Evolutionary conservation across 2,329 filamentous ascomycete genomes (phyloP), one percentile per base, ranked within the genome.

Genomic region (Colletotrichum kahawae): DNA sequence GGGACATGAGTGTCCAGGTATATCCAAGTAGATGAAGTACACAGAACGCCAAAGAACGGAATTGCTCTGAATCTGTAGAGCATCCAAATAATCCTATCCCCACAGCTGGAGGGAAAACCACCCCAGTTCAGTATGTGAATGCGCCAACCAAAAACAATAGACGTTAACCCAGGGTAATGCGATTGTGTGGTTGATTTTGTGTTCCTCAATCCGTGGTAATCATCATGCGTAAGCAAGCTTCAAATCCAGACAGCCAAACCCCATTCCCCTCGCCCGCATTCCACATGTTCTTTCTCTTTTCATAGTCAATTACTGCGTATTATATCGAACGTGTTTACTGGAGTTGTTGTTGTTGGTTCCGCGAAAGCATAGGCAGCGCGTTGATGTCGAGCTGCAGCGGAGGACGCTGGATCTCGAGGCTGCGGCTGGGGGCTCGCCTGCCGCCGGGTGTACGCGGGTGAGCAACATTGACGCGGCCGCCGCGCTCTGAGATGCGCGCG

Each of bases 391-490:
- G 77, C 59, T 82, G 77, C 59, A 85, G 64, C 0, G 81, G 77
- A 1, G 87, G 87, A 48, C 90, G 83, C 33, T 87, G 81, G 57
- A 92, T 88, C 76, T 92, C 90, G 78, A 92, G 78, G 79, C 90
- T 92, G 70, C 90, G 83, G 77, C 90, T 92, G 2, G 89, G 88
- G 70, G 91, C 87, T 24, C 87, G 80, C 16, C 89, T 83, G 0
- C 85, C 87, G 5, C 89, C 90, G 0, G 90, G 90, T 0, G 89
- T 91, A 57, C 88, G 83, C 2, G 90, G 90, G 71, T 92, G 89
- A 0, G 86, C 87, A 2, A 92, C 89, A 71, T 92, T 92, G 59
- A 92, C 90, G 2, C 90, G 85, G 1, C 90, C 90, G 2, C 84
- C 84, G 16, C 90, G 85, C 43, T 90, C 87, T 18, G 88, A 82